These are phyloP conservation scores for Stemphylium beticola DNA, from an alignment of 2,329 filamentous ascomycete genomes.

Conservation along the genomic window DNA sequence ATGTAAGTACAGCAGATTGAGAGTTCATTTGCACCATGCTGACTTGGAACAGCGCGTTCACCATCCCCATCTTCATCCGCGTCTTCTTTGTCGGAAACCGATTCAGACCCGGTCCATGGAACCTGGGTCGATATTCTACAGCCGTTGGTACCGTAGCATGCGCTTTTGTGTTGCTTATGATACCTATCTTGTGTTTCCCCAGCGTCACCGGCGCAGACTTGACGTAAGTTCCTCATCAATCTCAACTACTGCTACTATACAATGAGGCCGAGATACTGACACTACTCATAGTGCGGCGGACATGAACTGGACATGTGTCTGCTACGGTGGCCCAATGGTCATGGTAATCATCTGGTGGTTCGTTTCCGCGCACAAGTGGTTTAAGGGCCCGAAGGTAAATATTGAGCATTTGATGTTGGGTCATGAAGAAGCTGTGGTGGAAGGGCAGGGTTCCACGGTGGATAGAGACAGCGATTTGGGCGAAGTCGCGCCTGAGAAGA, in stretches of 20 bases:
- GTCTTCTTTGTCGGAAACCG: constrained; percentile 66
- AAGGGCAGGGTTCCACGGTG: constrained; percentile 32
- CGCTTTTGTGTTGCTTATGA: constrained; percentile 68
- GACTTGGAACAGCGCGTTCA: constrained; percentile 51
- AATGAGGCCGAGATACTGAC: constrained; percentile 14
- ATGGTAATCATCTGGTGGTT: constrained; percentile 67
- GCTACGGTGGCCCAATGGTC: constrained; percentile 70
- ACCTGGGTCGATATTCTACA: constrained; percentile 66
- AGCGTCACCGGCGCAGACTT: constrained; percentile 62
- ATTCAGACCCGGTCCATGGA: constrained; percentile 72
- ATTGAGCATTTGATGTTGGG: constrained; percentile 62
- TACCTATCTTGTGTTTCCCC: constrained; percentile 72
- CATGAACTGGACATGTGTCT: constrained; percentile 74
- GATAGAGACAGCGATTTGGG: constrained; percentile 15
- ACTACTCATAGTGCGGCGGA: constrained; percentile 45
- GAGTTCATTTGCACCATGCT: neutral
- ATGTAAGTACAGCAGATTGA: constrained; percentile 46
- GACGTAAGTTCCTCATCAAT: constrained; percentile 44
- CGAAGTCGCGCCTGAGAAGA: constrained; percentile 2
- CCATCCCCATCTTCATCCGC: constrained; percentile 64
- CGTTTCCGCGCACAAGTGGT: constrained; percentile 70
- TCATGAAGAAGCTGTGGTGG: constrained; percentile 46
- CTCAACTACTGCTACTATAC: neutral
- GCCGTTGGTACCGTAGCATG: constrained; percentile 64
- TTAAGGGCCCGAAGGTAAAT: constrained; percentile 73